Evolutionary conservation across 495 filamentous ascomycete genomes (phyloP).

Genomic region (Hypoxylon perforatum): DNA sequence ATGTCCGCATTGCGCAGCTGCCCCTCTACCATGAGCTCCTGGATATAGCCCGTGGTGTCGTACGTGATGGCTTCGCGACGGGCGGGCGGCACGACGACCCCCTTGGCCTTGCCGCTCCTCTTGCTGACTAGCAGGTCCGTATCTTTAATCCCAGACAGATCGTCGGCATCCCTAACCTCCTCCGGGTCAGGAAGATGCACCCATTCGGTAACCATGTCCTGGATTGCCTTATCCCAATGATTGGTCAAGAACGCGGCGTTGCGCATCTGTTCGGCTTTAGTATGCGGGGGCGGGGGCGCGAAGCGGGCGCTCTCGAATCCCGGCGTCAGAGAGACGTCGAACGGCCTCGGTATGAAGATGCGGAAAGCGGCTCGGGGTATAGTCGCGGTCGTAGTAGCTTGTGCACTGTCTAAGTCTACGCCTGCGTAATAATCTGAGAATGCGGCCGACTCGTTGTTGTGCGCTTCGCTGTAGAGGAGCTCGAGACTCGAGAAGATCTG

Average conservation of each 20-base stretch:
- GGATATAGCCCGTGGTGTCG: slow-evolving; percentile 42
- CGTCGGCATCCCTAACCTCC: slow-evolving; percentile 3
- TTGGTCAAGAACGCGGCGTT: slow-evolving; percentile 49
- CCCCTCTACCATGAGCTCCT: slow-evolving; percentile 46
- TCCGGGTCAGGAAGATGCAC: slow-evolving; percentile 36
- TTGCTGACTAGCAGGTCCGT: slow-evolving; percentile 26
- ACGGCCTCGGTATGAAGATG: slow-evolving; percentile 54
- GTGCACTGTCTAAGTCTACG: background rate
- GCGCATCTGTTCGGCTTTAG: slow-evolving; percentile 48
- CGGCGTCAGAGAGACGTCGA: slow-evolving; percentile 58
- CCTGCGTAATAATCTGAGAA: slow-evolving; percentile 35
- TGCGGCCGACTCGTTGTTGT: slow-evolving; percentile 41
- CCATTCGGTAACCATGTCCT: slow-evolving; percentile 43
- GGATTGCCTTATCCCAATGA: slow-evolving; percentile 48
- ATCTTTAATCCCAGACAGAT: slow-evolving; percentile 30
- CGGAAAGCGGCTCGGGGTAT: slow-evolving; percentile 46
- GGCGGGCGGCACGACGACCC: slow-evolving; percentile 13
- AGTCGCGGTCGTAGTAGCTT: background rate
- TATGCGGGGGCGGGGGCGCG: slow-evolving; percentile 40
- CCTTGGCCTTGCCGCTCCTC: slow-evolving; percentile 13
- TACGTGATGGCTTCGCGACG: slow-evolving; percentile 45
- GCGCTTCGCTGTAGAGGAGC: slow-evolving; percentile 51
- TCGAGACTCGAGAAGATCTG: slow-evolving; percentile 56
- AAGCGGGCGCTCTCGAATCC: slow-evolving; percentile 50
- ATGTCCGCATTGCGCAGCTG: slow-evolving; percentile 47